A percentile compares a stretch with the other conserved stretches of the same genome.
These are phyloP conservation scores for Penicillium waksmanii DNA, from an alignment of 495 filamentous ascomycete species.

Conservation along the genomic window DNA sequence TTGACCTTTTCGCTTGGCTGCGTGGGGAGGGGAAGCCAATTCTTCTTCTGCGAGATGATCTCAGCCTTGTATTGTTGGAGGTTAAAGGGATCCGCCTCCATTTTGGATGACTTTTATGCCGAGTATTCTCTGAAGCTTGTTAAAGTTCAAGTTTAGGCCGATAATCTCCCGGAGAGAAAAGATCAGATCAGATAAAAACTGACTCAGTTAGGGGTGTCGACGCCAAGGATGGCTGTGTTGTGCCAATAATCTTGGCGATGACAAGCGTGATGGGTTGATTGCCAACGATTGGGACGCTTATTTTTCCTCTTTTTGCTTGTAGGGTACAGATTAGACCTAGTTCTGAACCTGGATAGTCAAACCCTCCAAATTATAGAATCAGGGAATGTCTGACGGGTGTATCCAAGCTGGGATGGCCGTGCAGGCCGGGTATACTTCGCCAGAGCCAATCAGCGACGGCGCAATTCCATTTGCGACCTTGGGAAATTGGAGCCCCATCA, in stretches of 20 bases:
- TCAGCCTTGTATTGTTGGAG: slow-evolving; percentile 21
- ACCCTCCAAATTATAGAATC: background rate
- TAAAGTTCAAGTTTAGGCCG: background rate
- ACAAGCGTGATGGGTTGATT: background rate
- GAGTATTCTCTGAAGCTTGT: background rate
- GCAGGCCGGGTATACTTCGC: background rate
- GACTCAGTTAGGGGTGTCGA: background rate
- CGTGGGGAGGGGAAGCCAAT: slow-evolving; percentile 12
- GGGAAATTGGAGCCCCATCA: background rate
- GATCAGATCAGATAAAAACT: slow-evolving; percentile 3
- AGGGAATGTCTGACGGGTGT: background rate
- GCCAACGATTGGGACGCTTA: background rate
- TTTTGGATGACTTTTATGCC: slow-evolving; percentile 6
- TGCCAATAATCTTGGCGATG: slow-evolving; percentile 2
- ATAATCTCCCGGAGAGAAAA: background rate
- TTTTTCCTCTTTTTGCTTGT: background rate
- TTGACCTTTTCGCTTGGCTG: slow-evolving; percentile 15
- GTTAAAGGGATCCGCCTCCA: slow-evolving; percentile 17
- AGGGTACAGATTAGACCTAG: too few species aligned
- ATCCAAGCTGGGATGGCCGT: background rate
- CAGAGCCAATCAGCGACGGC: slow-evolving; percentile 4
- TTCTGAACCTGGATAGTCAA: too few species aligned
- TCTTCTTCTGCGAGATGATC: slow-evolving; percentile 11
- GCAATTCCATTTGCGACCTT: background rate
- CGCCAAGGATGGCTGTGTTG: slow-evolving; percentile 7